These are phyloP conservation scores for Botryosphaeria dothidea DNA, from an alignment of 2,329 filamentous ascomycete genomes.

Conservation along the genomic window DNA sequence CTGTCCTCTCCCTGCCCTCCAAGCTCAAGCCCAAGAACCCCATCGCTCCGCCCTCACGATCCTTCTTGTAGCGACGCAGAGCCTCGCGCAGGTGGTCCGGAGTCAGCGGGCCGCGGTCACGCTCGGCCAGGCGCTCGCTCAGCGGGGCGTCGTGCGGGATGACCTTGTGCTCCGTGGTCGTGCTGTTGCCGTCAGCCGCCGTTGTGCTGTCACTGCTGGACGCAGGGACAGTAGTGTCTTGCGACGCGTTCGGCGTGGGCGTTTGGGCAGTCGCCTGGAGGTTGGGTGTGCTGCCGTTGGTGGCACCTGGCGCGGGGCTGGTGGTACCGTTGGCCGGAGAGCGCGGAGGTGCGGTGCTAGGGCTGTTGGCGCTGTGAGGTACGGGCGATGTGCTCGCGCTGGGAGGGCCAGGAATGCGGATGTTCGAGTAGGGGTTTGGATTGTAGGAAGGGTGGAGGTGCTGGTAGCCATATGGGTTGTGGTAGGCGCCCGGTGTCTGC, in stretches of 20 bases:
- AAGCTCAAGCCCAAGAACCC: constrained; percentile 53
- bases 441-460: constrained; percentile 9
- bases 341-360: not conserved
- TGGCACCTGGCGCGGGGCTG: not conserved
- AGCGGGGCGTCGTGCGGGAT: constrained; percentile 13
- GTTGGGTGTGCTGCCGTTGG: not conserved
- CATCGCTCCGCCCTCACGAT: constrained; percentile 62
- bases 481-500: constrained; percentile 25
- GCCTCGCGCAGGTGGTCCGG: constrained; percentile 77
- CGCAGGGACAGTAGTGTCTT: not conserved
- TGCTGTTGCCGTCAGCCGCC: not conserved
- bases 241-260: not conserved
- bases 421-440: constrained; percentile 15
- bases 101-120: constrained; percentile 59
- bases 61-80: constrained; percentile 65
- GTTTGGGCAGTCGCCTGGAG: not conserved
- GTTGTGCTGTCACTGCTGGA: not conserved
- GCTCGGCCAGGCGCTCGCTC: constrained; percentile 27
- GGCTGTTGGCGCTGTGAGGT: not conserved
- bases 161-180: not conserved
- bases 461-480: constrained; percentile 28
- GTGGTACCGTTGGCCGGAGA: not conserved
- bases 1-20: constrained; percentile 47
- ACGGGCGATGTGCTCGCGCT: not conserved
- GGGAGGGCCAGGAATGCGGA: constrained; percentile 12